Base-by-base conservation (phyloP, 768 basidiomycete species). In the Suillus bovinus region DNA sequence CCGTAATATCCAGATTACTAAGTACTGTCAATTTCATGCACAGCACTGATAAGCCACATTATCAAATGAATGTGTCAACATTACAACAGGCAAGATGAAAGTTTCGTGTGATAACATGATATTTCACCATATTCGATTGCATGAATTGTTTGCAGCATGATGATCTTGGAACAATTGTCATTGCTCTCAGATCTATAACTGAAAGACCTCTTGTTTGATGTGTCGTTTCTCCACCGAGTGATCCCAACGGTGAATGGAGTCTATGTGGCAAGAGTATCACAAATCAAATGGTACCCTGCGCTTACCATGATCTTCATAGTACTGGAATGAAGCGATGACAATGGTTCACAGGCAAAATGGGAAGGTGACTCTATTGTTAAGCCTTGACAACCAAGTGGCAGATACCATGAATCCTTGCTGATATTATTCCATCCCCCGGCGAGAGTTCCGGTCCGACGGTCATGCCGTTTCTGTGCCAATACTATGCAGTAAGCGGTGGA, bases 301-400 rank as follows among this genome's bases (percentile, higher is more conserved):
- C 31, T 33, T 24, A 38, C 33, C 10, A 31, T 54, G 33, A 31
- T 34, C 36, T 52, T 44, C 31, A 52, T 52, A 33, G 29, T 31
- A 31, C 31, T 52, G 50, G 6, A 33, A 11, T 33, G 50, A n/a
- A 52, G 50, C 50, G 50, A 33, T 52, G 50, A 52, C 50, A 33
- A 31, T 27, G 49, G 16, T 56, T 53, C 53, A 58, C 38, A 39
- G 33, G 53, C 13, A 34, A 52, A 20, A 52, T 64, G 61, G 62
- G 62, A 65, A 63, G 46, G 58, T 42, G 22, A 38, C 41, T 54
- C 44, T 62, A 60, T 67, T 65, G 60, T 64, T 63, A 39, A 57
- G 50, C 66, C 66, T 65, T 67, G 62, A 66, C 64, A 60, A 67
- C 66, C 58, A 38, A 54, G 17, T 66, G 64, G 38, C 64, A 63